phyloP scores from a whole-genome alignment of 2,329 filamentous ascomycete genomes.

The Cordyceps militaris region DNA sequence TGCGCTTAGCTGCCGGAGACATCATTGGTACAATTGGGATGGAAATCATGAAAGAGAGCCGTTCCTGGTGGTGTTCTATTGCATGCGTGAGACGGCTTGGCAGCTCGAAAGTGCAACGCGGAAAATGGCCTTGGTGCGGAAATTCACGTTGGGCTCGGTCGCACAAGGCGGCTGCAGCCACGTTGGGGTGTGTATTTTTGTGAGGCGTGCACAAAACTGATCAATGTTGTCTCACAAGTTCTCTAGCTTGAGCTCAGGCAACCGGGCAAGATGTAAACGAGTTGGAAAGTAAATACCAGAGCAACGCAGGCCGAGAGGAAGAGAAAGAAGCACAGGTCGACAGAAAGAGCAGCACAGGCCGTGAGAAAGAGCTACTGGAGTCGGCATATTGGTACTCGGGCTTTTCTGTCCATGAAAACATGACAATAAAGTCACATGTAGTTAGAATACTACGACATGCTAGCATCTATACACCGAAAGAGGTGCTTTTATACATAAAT shows the following conservation, averaged over 20 bases:
- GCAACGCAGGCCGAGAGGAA: too few relatives aligned
- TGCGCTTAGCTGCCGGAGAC: not conserved
- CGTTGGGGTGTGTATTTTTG: too few relatives aligned
- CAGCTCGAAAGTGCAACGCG: not conserved
- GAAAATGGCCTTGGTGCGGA: not conserved
- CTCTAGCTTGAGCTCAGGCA: too few relatives aligned
- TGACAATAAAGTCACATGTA: not conserved
- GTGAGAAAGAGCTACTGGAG: too few relatives aligned
- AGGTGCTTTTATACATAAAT: too few relatives aligned
- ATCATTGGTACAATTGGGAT: not conserved
- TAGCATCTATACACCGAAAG: not conserved
- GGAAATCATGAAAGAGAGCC: not conserved
- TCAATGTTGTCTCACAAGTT: too few relatives aligned
- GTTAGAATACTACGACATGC: not conserved
- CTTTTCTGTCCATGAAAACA: not conserved
- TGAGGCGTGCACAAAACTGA: too few relatives aligned
- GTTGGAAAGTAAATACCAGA: not conserved
- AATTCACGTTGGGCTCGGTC: not conserved
- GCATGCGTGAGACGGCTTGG: not conserved
- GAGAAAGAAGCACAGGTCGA: too few relatives aligned
- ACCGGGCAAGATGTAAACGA: not conserved
- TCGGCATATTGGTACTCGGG: not conserved
- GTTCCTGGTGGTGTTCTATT: too few relatives aligned
- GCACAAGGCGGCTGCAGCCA: constrained; percentile 3
- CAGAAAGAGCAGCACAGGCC: too few relatives aligned